Percentiles rank a stretch among this genome's conserved stretches.
Conservation (phyloP, 108 stramenopile species). For the Skeletonema potamos region DNA sequence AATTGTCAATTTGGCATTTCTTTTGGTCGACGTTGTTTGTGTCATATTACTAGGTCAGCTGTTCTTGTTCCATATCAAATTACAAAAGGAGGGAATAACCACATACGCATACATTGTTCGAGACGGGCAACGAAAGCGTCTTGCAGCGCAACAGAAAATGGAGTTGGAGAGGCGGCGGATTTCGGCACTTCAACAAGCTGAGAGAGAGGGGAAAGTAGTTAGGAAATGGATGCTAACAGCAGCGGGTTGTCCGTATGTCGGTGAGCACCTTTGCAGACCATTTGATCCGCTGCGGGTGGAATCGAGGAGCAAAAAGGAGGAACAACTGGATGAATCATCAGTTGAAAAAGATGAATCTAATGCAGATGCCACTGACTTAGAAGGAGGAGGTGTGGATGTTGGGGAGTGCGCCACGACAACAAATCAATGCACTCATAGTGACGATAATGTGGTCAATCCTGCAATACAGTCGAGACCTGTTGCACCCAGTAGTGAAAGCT, state of each 20-base stretch:
- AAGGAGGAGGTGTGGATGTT: background rate
- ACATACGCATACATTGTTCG: slow-evolving; percentile 87
- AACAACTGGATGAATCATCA: no score
- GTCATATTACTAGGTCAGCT: slow-evolving; percentile 67
- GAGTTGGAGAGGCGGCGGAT: slow-evolving; percentile 46
- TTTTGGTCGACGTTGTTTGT: slow-evolving; percentile 48
- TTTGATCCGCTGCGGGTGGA: slow-evolving; percentile 32
- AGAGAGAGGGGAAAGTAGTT: slow-evolving; percentile 15
- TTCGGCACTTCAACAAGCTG: slow-evolving; percentile 21
- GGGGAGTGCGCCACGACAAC: background rate
- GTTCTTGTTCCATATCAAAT: slow-evolving; percentile 70
- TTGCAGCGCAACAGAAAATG: slow-evolving; percentile 36
- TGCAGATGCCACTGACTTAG: background rate
- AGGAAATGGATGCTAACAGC: slow-evolving; percentile 20
- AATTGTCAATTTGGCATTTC: slow-evolving; percentile 45
- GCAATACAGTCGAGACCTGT: background rate
- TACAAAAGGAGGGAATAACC: slow-evolving; percentile 68
- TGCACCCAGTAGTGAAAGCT: background rate
- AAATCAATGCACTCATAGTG: background rate
- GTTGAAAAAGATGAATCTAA: slow-evolving; percentile 1
- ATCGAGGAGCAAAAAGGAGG: background rate
- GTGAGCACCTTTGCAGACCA: slow-evolving; percentile 21
- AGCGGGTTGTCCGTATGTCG: slow-evolving; percentile 22
- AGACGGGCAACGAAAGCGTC: slow-evolving; percentile 60
- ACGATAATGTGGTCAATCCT: background rate